Evolutionary conservation across 192 early-diverging fungal genomes (phyloP).

Genomic region (Coemansia erecta): DNA sequence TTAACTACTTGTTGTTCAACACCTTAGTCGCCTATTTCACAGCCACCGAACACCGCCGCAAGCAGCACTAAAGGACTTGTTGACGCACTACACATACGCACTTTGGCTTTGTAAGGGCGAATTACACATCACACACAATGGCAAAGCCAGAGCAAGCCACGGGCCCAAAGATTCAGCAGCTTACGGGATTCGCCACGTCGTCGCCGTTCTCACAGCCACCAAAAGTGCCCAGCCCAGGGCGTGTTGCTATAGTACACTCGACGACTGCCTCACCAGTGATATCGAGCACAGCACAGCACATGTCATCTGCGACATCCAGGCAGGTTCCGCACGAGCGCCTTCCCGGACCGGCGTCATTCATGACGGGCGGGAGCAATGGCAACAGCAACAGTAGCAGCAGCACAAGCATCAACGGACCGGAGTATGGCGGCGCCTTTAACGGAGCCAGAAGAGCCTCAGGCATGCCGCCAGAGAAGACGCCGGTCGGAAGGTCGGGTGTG

Average conservation of each 20-base stretch:
- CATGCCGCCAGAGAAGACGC: slow-evolving; percentile 38
- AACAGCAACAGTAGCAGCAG: not conserved
- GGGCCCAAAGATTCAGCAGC: slow-evolving; percentile 34
- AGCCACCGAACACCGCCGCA: not conserved
- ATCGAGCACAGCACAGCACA: not conserved
- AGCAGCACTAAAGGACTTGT: not conserved
- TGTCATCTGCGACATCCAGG: not conserved
- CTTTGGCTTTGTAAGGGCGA: not conserved
- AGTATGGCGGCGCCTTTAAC: not conserved
- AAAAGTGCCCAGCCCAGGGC: not conserved
- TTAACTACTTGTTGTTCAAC: no score
- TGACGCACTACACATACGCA: not conserved
- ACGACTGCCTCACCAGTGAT: not conserved
- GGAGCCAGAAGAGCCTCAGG: slow-evolving; percentile 3
- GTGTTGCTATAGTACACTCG: not conserved
- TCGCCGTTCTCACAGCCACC: slow-evolving; percentile 51
- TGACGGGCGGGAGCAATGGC: not conserved
- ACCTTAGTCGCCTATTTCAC: not conserved
- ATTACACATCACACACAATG: slow-evolving; percentile 4
- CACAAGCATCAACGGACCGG: not conserved
- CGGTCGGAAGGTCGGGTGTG: slow-evolving; percentile 39
- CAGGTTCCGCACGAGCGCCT: slow-evolving; percentile 3
- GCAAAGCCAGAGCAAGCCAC: slow-evolving; percentile 33
- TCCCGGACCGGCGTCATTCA: slow-evolving; percentile 4
- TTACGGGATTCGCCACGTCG: slow-evolving; percentile 17